Evolutionary conservation across 306 rosid genomes (phyloP).

Genomic region (Macrotyloma uniflorum): DNA sequence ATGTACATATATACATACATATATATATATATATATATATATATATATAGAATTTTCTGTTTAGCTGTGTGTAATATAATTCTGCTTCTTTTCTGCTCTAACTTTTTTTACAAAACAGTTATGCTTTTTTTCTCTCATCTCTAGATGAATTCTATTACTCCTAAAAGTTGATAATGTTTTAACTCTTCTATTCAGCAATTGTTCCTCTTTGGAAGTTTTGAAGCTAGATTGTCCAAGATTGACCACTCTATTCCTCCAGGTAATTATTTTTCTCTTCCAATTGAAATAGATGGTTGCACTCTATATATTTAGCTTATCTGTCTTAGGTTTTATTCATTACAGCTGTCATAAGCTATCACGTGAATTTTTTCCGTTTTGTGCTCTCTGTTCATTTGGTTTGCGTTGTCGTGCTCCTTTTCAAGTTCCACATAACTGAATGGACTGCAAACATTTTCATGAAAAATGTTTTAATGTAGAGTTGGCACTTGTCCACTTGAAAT

Average conservation of each 20-base stretch:
- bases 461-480: conserved; percentile 1
- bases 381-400: no score
- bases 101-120: no score
- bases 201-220: conserved; percentile 82
- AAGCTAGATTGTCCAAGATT: conserved; percentile 85
- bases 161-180: conserved; percentile 27
- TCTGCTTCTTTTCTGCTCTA: no score
- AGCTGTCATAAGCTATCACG: background rate
- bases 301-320: background rate
- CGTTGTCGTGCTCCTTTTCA: no score
- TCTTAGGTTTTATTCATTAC: background rate
- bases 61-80: no score
- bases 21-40: no score
- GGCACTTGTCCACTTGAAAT: conserved; percentile 15
- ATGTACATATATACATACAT: no score
- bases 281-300: conserved; percentile 6
- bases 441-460: background rate
- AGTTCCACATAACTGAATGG: background rate
- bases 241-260: conserved; percentile 95
- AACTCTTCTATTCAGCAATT: conserved; percentile 62
- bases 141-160: background rate
- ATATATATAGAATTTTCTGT: no score
- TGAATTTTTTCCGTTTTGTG: background rate
- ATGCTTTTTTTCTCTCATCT: no score
- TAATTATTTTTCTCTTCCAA: conserved; percentile 37